Percentiles rank a stretch among this genome's conserved stretches.
These are phyloP conservation scores for Candida cerambycidarum DNA, from an alignment of 805 yeast genomes.

Conservation along the genomic window DNA sequence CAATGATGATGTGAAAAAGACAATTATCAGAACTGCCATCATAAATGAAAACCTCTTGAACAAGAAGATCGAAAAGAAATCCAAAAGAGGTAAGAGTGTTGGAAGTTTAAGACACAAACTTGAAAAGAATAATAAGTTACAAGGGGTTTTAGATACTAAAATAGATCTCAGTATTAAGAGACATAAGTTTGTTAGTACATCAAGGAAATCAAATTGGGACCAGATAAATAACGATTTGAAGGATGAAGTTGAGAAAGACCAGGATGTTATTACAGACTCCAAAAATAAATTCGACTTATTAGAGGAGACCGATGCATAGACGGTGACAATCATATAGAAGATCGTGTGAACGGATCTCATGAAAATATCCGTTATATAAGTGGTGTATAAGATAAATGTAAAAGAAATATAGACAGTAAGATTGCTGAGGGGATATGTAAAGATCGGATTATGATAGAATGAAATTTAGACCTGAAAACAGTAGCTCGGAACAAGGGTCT, in stretches of 20 bases:
- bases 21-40: constrained; percentile 64
- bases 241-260: constrained; percentile 29
- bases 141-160: constrained; percentile 58
- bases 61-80: constrained; percentile 49
- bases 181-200: constrained; percentile 58
- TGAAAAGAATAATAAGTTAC: constrained; percentile 50
- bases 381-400: no score
- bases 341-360: no score
- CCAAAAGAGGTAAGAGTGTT: constrained; percentile 32
- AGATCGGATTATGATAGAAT: no score
- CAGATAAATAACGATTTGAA: constrained; percentile 41
- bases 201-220: constrained; percentile 76
- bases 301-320: constrained; percentile 38
- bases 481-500: no score
- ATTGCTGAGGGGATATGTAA: no score
- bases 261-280: constrained; percentile 28
- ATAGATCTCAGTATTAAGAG: constrained; percentile 64
- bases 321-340: no score
- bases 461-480: no score
- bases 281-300: constrained; percentile 30
- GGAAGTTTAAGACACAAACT: constrained; percentile 35
- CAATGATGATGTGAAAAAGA: constrained; percentile 59
- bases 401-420: no score
- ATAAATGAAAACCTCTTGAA: constrained; percentile 64
- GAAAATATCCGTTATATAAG: no score